These are phyloP conservation scores for Vaccinium myrtillus DNA, from an alignment of 148 eudicot species.

Conservation along the genomic window DNA sequence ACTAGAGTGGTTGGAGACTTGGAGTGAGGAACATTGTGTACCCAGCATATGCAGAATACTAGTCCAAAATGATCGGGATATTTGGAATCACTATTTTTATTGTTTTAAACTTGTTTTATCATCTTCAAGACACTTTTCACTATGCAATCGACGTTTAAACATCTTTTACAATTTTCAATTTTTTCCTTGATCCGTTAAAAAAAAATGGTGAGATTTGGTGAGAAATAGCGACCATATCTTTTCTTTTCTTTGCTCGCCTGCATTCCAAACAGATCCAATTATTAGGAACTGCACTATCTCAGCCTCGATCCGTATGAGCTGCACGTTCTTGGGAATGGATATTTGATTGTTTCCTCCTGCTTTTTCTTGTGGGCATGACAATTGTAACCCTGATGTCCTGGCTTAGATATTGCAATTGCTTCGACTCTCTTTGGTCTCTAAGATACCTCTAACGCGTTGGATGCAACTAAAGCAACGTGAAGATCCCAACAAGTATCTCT, in stretches of 20 bases:
- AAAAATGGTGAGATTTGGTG: neutral
- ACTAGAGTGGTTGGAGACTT: neutral
- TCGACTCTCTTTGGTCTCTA: neutral
- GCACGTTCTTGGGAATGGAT: neutral
- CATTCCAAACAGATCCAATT: neutral
- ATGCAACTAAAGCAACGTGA: neutral
- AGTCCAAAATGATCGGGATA: neutral
- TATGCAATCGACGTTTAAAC: neutral
- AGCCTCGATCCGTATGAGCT: neutral
- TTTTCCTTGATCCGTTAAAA: neutral
- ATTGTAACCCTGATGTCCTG: neutral
- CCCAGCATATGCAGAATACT: neutral
- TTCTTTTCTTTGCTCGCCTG: neutral
- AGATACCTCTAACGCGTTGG: neutral
- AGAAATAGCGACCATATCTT: neutral
- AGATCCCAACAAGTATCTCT: too few species aligned
- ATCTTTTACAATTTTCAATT: neutral
- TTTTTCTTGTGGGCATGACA: neutral
- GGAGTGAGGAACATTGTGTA: too few species aligned
- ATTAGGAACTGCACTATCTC: neutral
- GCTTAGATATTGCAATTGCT: constrained; percentile 2
- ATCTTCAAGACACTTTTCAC: neutral
- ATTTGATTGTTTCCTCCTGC: neutral
- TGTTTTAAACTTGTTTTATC: neutral
- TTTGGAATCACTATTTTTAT: neutral